phyloP scores from a whole-genome alignment of 441 rosid species.

The Sinapis alba region DNA sequence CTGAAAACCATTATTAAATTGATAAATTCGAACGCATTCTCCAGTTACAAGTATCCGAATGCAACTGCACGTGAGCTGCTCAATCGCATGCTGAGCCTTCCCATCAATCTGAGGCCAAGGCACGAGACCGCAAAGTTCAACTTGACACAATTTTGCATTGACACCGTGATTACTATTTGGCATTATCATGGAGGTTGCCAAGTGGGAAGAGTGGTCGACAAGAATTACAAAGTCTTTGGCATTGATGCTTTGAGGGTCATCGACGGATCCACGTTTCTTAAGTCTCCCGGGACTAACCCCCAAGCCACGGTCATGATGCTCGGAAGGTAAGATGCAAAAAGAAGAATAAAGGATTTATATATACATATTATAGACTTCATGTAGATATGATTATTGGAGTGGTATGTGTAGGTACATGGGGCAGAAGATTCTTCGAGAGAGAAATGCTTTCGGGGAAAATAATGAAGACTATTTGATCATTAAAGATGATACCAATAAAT shows the following conservation, averaged over 20 bases:
- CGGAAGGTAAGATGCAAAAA: conserved; percentile 47
- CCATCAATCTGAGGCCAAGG: conserved; percentile 46
- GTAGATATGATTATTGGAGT: neutral
- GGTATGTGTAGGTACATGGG: conserved; percentile 53
- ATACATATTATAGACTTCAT: neutral
- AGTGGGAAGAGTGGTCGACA: conserved; percentile 48
- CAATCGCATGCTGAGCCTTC: conserved; percentile 35
- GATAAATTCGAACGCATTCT: conserved; percentile 39
- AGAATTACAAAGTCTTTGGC: conserved; percentile 46
- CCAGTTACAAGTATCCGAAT: conserved; percentile 37
- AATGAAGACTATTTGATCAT: neutral
- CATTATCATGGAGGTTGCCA: conserved; percentile 66
- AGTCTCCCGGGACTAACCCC: conserved; percentile 62
- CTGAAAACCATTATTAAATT: conserved; percentile 43
- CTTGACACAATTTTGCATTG: conserved; percentile 49
- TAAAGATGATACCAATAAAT: neutral
- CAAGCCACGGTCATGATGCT: conserved; percentile 67
- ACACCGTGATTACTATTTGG: conserved; percentile 57
- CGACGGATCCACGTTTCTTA: conserved; percentile 52
- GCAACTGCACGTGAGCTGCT: conserved; percentile 33
- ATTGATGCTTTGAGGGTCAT: conserved; percentile 48
- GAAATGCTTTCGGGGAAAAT: conserved; percentile 3
- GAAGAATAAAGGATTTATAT: neutral
- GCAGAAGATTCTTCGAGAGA: conserved; percentile 41
- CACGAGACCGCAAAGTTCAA: conserved; percentile 32